These are phyloP conservation scores for Paraphoma chrysanthemicola DNA, from an alignment of 2,329 filamentous ascomycete species.

Conservation along the genomic window DNA sequence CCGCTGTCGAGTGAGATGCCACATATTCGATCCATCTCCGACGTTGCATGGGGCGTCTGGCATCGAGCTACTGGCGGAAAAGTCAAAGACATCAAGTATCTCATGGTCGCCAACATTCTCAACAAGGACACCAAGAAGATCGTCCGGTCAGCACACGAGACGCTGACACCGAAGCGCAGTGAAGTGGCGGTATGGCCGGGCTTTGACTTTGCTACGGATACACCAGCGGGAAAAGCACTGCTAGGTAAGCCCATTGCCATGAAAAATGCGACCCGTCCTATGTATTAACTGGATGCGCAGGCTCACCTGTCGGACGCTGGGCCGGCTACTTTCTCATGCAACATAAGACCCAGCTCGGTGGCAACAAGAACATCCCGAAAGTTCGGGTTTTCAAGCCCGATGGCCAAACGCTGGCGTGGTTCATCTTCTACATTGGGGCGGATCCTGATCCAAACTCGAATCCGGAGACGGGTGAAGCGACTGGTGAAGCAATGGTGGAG, in stretches of 20 bases:
- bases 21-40: neutral
- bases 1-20: neutral
- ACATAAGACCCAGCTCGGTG: neutral
- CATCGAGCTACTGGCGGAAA: neutral
- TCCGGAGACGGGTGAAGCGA: neutral
- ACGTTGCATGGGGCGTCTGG: neutral
- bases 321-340: slow-evolving; percentile 2
- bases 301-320: neutral
- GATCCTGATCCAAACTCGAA: neutral
- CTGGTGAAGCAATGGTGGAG: neutral
- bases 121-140: neutral
- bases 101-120: neutral
- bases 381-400: neutral
- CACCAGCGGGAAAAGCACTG: neutral
- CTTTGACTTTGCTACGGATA: neutral
- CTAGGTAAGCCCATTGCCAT: neutral
- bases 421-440: neutral
- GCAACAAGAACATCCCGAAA: neutral
- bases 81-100: no score
- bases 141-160: neutral
- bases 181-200: neutral
- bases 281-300: no score
- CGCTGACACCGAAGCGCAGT: neutral
- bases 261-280: no score
- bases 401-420: no score